Evolutionary conservation across 169 alveolate genomes (phyloP).

Genomic region (Miamiensis avidus): DNA sequence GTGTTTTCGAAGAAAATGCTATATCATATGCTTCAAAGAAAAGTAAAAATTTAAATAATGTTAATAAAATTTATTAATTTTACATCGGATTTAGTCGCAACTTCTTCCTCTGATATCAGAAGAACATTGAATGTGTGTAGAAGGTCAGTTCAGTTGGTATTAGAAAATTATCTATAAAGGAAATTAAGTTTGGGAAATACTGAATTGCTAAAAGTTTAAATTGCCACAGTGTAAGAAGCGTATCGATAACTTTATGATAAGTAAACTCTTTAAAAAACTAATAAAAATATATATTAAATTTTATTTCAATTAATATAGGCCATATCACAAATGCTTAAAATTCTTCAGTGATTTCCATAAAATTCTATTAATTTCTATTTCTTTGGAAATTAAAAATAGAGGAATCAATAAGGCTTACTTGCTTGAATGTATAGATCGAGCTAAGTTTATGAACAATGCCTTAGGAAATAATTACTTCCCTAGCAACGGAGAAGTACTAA

Average conservation of each 20-base stretch:
- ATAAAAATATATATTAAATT: too few species aligned
- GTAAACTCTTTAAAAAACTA: background rate
- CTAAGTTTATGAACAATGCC: background rate
- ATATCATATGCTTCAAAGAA: conserved; percentile 44
- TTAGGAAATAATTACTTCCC: background rate
- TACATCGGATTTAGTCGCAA: conserved; percentile 23
- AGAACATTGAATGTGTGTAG: conserved; percentile 55
- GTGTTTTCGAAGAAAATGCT: conserved; percentile 46
- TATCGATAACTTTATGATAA: conserved; percentile 24
- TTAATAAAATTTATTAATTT: too few species aligned
- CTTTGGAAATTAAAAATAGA: conserved; percentile 30
- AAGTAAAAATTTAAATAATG: background rate
- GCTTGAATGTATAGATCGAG: background rate
- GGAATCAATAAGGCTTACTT: conserved; percentile 3
- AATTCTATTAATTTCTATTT: conserved; percentile 23
- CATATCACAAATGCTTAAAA: conserved; percentile 9
- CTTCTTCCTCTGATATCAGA: conserved; percentile 60
- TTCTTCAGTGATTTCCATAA: conserved; percentile 11
- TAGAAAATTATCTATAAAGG: conserved; percentile 21
- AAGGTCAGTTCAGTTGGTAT: conserved; percentile 46
- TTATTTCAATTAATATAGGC: background rate
- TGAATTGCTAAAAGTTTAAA: conserved; percentile 28
- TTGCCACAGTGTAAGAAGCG: conserved; percentile 24
- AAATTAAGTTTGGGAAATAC: background rate
- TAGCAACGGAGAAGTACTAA: background rate